phyloP scores from a whole-genome alignment of 163 green algal genomes.

The Prototheca wickerhamii region DNA sequence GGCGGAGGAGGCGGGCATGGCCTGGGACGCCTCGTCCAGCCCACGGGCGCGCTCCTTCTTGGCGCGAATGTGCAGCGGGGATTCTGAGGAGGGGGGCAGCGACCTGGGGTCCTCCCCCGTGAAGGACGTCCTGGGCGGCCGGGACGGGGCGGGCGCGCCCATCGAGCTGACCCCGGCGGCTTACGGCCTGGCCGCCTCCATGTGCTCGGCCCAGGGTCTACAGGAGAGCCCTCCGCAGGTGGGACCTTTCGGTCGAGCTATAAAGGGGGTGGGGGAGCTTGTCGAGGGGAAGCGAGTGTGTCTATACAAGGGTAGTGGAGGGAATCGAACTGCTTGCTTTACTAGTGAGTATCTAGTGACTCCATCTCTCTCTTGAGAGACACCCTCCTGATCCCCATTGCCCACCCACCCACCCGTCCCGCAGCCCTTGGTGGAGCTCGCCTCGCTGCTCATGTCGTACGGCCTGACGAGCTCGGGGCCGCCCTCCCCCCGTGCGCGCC shows the following conservation, averaged over 20 bases:
- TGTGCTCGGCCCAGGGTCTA: constrained; percentile 22
- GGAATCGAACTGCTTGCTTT: too few species aligned
- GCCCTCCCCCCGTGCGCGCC: background rate
- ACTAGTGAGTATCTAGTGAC: too few species aligned
- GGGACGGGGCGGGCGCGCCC: background rate
- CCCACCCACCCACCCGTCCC: background rate
- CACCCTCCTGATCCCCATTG: background rate
- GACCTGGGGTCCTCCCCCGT: background rate
- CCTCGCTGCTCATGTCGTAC: constrained; percentile 26
- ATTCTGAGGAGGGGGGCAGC: background rate
- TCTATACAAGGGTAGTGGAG: too few species aligned
- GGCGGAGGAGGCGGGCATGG: background rate
- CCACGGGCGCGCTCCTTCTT: background rate
- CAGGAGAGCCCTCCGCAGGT: constrained; percentile 18
- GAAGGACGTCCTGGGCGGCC: background rate
- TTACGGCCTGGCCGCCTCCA: constrained; percentile 9
- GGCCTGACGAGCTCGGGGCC: constrained; percentile 11
- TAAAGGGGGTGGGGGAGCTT: background rate
- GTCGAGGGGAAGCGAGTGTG: too few species aligned
- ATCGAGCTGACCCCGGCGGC: constrained; percentile 15
- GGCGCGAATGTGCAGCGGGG: background rate
- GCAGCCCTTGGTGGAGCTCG: constrained; percentile 23
- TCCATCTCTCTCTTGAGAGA: too few species aligned
- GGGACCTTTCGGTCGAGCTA: background rate
- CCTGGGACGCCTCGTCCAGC: background rate